A percentile compares a stretch with the other conserved stretches of the same genome.
Conservation (phyloP, 768 basidiomycete genomes). For the Boletus sensibilis region DNA sequence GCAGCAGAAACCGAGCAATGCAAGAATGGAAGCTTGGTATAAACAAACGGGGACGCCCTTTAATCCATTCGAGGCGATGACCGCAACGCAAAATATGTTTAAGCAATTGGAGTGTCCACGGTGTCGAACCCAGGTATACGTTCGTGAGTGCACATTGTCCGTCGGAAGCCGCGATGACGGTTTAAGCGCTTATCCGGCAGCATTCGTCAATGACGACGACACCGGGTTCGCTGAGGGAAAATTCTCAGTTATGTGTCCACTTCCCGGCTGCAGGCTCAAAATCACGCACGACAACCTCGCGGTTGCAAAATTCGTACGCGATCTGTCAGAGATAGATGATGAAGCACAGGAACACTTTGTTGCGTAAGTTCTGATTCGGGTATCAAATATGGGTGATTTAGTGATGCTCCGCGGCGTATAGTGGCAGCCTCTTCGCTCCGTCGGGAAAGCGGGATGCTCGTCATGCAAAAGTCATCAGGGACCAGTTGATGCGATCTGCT, state of each 20-base stretch:
- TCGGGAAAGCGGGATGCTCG: slow-evolving; percentile 25
- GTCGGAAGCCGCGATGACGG: not conserved
- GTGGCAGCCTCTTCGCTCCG: slow-evolving; percentile 37
- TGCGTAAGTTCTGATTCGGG: slow-evolving; percentile 34
- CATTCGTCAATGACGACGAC: slow-evolving; percentile 38
- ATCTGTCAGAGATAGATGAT: slow-evolving; percentile 33
- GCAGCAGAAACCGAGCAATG: slow-evolving; percentile 12
- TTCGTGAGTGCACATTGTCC: slow-evolving; percentile 29
- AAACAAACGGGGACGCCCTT: slow-evolving; percentile 30
- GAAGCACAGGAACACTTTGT: slow-evolving; percentile 26
- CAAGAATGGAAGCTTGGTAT: slow-evolving; percentile 21
- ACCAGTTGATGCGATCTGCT: slow-evolving; percentile 24
- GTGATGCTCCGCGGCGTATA: slow-evolving; percentile 8
- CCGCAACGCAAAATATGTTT: slow-evolving; percentile 15
- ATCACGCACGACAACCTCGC: slow-evolving; percentile 45
- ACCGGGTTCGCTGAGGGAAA: slow-evolving; percentile 48
- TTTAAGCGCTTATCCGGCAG: slow-evolving; percentile 28
- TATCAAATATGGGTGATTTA: not conserved
- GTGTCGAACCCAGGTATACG: slow-evolving; percentile 29
- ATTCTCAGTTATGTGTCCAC: slow-evolving; percentile 40
- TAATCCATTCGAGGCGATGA: slow-evolving; percentile 38
- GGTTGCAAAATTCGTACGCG: slow-evolving; percentile 42
- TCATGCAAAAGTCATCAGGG: slow-evolving; percentile 31
- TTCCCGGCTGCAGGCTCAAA: slow-evolving; percentile 36
- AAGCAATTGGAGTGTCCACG: slow-evolving; percentile 37